Evolutionary conservation across 139 green algal species (phyloP).

Genomic region (Coelastrella sp.): DNA sequence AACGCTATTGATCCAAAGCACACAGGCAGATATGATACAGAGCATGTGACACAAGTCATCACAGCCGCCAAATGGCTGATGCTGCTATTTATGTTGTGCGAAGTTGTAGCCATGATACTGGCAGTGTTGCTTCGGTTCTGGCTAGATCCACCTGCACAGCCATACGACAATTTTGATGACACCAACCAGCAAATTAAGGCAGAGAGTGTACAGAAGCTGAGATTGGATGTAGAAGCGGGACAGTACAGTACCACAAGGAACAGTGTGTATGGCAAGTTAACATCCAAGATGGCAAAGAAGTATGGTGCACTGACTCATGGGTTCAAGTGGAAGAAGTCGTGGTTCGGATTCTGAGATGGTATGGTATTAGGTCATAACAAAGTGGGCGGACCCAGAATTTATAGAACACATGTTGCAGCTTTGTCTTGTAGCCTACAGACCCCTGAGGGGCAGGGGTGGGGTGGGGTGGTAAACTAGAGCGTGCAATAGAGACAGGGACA

Average conservation of each 20-base stretch:
- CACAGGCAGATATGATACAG: slow-evolving; percentile 7
- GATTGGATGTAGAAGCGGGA: slow-evolving; percentile 26
- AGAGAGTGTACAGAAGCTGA: slow-evolving; percentile 4
- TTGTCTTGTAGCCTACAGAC: no score
- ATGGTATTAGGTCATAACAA: no score
- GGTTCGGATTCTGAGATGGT: neutral
- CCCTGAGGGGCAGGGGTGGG: no score
- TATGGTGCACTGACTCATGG: slow-evolving; percentile 24
- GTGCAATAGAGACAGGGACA: no score
- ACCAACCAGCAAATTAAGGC: slow-evolving; percentile 1
- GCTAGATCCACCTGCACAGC: neutral
- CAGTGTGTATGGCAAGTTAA: slow-evolving; percentile 41
- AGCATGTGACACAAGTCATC: slow-evolving; percentile 18
- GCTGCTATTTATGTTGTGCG: slow-evolving; percentile 40
- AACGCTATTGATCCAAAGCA: neutral
- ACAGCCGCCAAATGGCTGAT: slow-evolving; percentile 45
- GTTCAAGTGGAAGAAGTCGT: slow-evolving; percentile 38
- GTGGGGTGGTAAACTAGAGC: no score
- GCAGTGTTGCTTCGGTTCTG: slow-evolving; percentile 25
- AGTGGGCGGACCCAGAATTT: no score
- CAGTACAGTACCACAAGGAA: slow-evolving; percentile 22
- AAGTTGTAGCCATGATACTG: slow-evolving; percentile 28
- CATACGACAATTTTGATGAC: slow-evolving; percentile 46
- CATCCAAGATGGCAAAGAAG: slow-evolving; percentile 38
- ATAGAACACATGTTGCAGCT: no score